A percentile compares a stretch with the other conserved stretches of the same genome.
Evolutionary conservation across 352 stramenopile species (phyloP).

Genomic region (Phytophthora meadii): DNA sequence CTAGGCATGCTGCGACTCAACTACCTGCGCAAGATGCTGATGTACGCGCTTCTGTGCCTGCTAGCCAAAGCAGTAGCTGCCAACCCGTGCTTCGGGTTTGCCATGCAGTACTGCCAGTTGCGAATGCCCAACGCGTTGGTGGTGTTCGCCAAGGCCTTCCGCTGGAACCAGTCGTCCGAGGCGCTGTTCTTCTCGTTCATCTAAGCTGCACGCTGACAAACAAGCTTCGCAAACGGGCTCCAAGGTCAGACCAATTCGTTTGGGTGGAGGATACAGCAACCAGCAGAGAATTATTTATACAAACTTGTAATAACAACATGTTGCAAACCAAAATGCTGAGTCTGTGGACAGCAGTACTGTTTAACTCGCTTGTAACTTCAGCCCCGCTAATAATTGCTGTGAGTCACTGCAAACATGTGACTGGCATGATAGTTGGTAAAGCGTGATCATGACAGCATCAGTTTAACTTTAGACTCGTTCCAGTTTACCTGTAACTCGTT

Average conservation of each 20-base stretch:
- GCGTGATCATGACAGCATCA: not conserved
- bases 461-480: not conserved
- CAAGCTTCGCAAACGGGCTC: not conserved
- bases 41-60: conserved; percentile 31
- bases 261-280: no score
- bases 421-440: not conserved
- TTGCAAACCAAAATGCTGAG: no score
- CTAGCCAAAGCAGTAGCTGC: conserved; percentile 26
- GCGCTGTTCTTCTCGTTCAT: conserved; percentile 37
- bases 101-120: conserved; percentile 35
- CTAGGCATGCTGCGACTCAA: conserved; percentile 28
- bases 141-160: conserved; percentile 31
- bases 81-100: conserved; percentile 32
- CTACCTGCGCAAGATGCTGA: conserved; percentile 32
- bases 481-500: no score
- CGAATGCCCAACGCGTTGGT: conserved; percentile 25
- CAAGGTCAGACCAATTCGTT: no score
- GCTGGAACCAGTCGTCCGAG: conserved; percentile 20
- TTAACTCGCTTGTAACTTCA: not conserved
- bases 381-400: not conserved
- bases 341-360: no score
- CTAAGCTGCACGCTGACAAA: conserved; percentile 1
- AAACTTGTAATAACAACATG: not conserved
- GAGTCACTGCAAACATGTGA: conserved; percentile 1
- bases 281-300: not conserved